Percentiles rank a stretch among this genome's conserved stretches.
These are phyloP conservation scores for Xylaria cubensis DNA, from an alignment of 495 filamentous ascomycete genomes.

Conservation along the genomic window DNA sequence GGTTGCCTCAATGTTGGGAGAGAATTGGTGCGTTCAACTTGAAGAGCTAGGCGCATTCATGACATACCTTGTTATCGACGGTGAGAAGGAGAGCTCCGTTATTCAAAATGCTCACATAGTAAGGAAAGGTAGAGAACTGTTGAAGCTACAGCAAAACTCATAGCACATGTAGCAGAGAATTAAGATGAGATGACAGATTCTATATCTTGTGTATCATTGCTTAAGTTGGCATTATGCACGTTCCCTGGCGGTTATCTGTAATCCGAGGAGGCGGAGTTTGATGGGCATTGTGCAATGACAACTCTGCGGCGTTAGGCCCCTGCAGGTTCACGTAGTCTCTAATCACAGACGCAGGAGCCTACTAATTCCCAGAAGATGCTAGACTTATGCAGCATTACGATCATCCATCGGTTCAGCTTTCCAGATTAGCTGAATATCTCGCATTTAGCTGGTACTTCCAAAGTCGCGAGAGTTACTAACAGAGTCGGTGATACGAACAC, in stretches of 20 bases:
- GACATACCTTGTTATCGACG: conserved; percentile 27
- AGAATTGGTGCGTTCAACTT: conserved; percentile 21
- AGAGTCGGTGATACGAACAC: conserved; percentile 24
- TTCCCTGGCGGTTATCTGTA: background rate
- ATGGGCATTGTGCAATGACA: background rate
- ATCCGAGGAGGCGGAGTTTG: background rate
- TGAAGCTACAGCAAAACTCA: conserved; percentile 8
- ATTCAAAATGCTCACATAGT: conserved; percentile 29
- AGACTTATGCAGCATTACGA: conserved; percentile 73
- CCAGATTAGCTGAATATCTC: conserved; percentile 72
- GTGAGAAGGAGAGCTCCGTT: conserved; percentile 21
- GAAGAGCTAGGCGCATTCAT: conserved; percentile 31
- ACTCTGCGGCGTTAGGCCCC: background rate
- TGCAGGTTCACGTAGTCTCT: too few species aligned
- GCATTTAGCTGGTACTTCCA: conserved; percentile 64
- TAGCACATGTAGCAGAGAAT: background rate
- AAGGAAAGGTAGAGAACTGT: conserved; percentile 27
- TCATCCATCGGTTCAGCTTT: conserved; percentile 77
- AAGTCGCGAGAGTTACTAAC: conserved; percentile 33
- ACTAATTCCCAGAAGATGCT: conserved; percentile 73
- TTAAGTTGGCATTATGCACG: background rate
- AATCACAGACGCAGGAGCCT: conserved; percentile 63
- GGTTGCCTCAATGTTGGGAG: conserved; percentile 14
- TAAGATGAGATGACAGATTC: background rate
- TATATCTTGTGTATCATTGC: background rate